phyloP scores from a whole-genome alignment of 306 rosid genomes.

The Benincasa hispida region DNA sequence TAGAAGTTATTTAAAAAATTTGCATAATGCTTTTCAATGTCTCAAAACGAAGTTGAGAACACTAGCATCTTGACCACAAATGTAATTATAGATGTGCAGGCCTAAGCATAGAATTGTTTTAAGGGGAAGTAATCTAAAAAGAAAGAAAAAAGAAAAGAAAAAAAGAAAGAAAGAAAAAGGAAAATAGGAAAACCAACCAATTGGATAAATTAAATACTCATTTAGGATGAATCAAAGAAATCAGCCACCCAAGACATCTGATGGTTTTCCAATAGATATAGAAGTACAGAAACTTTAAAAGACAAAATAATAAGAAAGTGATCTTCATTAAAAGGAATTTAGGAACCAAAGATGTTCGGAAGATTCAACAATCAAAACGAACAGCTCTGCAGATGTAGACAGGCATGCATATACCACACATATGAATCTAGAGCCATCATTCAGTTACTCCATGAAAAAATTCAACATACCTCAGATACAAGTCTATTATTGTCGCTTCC shows the following conservation, averaged over 20 bases:
- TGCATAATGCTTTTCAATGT: background rate
- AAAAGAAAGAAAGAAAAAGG: too few relatives aligned
- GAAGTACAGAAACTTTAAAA: background rate
- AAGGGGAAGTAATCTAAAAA: background rate
- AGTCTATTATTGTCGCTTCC: constrained; percentile 77
- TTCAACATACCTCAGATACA: constrained; percentile 78
- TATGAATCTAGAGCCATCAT: background rate
- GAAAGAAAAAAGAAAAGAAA: too few relatives aligned
- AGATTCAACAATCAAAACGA: background rate
- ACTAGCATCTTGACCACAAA: background rate
- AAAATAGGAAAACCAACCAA: too few relatives aligned
- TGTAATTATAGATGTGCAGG: background rate
- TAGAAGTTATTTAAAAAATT: background rate
- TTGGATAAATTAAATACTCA: too few relatives aligned
- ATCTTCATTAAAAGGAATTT: background rate
- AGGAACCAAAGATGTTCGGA: background rate
- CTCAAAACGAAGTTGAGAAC: background rate
- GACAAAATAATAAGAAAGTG: background rate
- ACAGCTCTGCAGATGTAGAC: background rate
- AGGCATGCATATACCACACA: background rate
- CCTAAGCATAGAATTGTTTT: background rate
- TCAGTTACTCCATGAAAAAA: background rate
- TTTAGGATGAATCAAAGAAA: too few relatives aligned
- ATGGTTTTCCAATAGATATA: background rate
- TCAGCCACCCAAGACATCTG: too few relatives aligned